Base-by-base conservation (phyloP, 352 stramenopile species). In the Pythium biforme region DNA sequence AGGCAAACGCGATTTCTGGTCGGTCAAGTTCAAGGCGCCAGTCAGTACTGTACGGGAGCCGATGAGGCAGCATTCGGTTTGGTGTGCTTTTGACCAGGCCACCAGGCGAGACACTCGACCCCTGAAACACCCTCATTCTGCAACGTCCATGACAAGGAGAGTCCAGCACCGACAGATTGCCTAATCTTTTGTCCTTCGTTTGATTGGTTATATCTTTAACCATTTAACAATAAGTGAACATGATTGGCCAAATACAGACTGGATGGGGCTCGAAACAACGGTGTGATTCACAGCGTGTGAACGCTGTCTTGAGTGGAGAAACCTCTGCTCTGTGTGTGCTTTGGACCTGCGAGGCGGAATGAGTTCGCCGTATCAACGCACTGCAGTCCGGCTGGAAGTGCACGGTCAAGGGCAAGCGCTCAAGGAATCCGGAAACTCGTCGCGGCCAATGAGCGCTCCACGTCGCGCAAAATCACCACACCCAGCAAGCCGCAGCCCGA, bases 1-100 rank as follows among this genome's bases (percentile, higher is more conserved):
- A 41, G 34, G 7, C 8, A 10, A 43, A 5, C 4, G 37, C 4
- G 17, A 43, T 2, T 43, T 43, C 37, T 53, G 48, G 9, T 25
- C 27, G 7, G 11, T 22, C 17, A 60, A 60, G 50, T 66, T 59
- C 50, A 59, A 66, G 49, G 2, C 23, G 22, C 15, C 17, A n/a
- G 31, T 26, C 20, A 26, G 17, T 31, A 34, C 23, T 25, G 47
- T 46, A 41, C 37, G 31, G 31, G 10, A 11, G 31, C 31, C 8
- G 17, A 43, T 43, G 27, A 22, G 37, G 39, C 23, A 50, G 15
- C 41, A 45, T 64, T 66, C 34, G 59, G 59, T 61, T 66, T 66
- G 39, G 59, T 66, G 59, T 60, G 59, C 33, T 45, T 45, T 27
- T 27, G 22, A n/a, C n/a, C n/a, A n/a, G n/a, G n/a, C n/a, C n/a